A percentile compares a stretch with the other conserved stretches of the same genome.
These are phyloP conservation scores for Beverwykella pulmonaria DNA, from an alignment of 495 filamentous ascomycete genomes.

Conservation along the genomic window DNA sequence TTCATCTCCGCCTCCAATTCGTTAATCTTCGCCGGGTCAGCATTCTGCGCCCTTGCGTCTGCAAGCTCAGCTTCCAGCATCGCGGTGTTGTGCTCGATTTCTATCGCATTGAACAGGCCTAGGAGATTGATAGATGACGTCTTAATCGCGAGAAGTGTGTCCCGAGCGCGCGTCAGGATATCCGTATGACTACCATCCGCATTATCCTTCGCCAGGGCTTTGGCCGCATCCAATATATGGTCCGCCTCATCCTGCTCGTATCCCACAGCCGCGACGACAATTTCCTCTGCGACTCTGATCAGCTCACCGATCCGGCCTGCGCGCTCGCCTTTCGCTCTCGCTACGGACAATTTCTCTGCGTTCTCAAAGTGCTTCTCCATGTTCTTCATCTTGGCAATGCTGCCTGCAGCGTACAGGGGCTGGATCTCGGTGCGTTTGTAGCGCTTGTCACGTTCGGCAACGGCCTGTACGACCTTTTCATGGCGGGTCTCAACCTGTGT, in stretches of 20 bases:
- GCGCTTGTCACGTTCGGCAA: slow-evolving; percentile 45
- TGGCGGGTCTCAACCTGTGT: slow-evolving; percentile 42
- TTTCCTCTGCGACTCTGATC: slow-evolving; percentile 40
- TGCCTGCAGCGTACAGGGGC: slow-evolving; percentile 43
- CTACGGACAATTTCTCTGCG: slow-evolving; percentile 40
- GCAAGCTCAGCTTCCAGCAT: slow-evolving; percentile 39
- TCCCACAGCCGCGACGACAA: slow-evolving; percentile 42
- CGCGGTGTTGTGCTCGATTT: slow-evolving; percentile 36
- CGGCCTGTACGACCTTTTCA: slow-evolving; percentile 41
- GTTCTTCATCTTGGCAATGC: slow-evolving; percentile 47
- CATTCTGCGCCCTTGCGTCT: slow-evolving; percentile 34
- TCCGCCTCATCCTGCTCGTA: slow-evolving; percentile 41
- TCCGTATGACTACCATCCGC: slow-evolving; percentile 26
- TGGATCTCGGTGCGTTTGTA: slow-evolving; percentile 47
- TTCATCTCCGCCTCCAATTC: slow-evolving; percentile 34
- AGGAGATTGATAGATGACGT: slow-evolving; percentile 39
- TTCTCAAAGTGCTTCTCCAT: slow-evolving; percentile 50
- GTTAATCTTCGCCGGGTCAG: slow-evolving; percentile 29
- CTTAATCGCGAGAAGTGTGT: slow-evolving; percentile 32
- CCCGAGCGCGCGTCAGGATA: slow-evolving; percentile 35
- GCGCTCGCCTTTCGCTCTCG: slow-evolving; percentile 26
- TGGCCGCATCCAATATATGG: slow-evolving; percentile 37
- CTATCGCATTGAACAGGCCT: slow-evolving; percentile 40
- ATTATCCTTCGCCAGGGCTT: slow-evolving; percentile 19
- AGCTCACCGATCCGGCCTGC: slow-evolving; percentile 37